Conservation (phyloP, 352 stramenopile species). For the Phytophthora citrophthora region DNA sequence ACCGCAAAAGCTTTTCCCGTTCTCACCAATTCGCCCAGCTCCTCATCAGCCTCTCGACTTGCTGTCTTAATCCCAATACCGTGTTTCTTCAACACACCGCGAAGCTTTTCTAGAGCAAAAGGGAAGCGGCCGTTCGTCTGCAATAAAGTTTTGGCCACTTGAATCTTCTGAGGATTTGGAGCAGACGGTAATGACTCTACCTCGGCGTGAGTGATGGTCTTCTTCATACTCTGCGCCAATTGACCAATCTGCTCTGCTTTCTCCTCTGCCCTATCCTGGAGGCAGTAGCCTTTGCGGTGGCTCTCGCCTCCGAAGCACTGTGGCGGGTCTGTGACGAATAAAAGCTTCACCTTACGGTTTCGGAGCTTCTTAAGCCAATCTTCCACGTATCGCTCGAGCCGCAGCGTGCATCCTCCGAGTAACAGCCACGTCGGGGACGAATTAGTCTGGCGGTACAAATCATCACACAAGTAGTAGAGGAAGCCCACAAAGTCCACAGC, state of each 20-base stretch:
- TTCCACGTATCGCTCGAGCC: constrained; percentile 52
- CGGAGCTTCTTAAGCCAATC: constrained; percentile 56
- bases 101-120: constrained; percentile 78
- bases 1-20: constrained; percentile 61
- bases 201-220: background rate
- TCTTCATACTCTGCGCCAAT: constrained; percentile 36
- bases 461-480: constrained; percentile 73
- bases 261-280: constrained; percentile 60
- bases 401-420: constrained; percentile 61
- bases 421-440: constrained; percentile 58
- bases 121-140: constrained; percentile 77
- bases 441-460: constrained; percentile 47
- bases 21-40: constrained; percentile 70
- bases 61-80: constrained; percentile 58
- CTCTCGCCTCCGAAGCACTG: constrained; percentile 75
- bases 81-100: constrained; percentile 58
- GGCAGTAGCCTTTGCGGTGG: constrained; percentile 68
- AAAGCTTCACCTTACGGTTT: constrained; percentile 48
- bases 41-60: constrained; percentile 77
- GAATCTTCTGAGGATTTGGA: constrained; percentile 1
- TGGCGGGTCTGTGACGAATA: constrained; percentile 80
- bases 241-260: constrained; percentile 59
- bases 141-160: constrained; percentile 44
- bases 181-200: background rate
- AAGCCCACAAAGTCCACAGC: constrained; percentile 86